A percentile compares a stretch with the other conserved stretches of the same genome.
phyloP scores from a whole-genome alignment of 2,329 filamentous ascomycete species.

The Talaromyces atroroseus region DNA sequence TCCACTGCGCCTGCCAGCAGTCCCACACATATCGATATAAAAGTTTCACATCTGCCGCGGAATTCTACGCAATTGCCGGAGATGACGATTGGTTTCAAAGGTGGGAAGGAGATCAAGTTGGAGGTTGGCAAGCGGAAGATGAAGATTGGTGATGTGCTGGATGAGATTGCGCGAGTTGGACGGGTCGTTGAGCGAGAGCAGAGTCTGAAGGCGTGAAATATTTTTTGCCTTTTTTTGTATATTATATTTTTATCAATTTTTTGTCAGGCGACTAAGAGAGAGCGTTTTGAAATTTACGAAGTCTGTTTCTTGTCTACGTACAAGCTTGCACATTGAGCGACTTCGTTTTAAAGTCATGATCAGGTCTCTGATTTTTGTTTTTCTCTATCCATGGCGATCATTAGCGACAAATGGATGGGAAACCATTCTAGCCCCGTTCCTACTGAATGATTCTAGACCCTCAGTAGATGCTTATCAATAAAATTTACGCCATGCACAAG shows the following conservation, averaged over 20 bases:
- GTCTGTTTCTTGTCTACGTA: neutral
- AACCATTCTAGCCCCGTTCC: neutral
- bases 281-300: neutral
- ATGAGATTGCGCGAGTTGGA: slow-evolving; percentile 87
- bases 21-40: slow-evolving; percentile 68
- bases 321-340: neutral
- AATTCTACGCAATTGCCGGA: slow-evolving; percentile 62
- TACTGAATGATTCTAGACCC: neutral
- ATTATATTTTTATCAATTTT: neutral
- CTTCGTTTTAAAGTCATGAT: neutral
- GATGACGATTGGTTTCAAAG: slow-evolving; percentile 83
- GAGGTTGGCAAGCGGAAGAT: slow-evolving; percentile 72
- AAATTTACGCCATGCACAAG: slow-evolving; percentile 1
- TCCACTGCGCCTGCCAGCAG: slow-evolving; percentile 74
- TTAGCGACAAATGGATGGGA: neutral
- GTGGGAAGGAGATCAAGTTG: slow-evolving; percentile 83
- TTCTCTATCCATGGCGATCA: slow-evolving; percentile 8
- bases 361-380: neutral
- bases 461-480: neutral
- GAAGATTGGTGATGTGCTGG: slow-evolving; percentile 78
- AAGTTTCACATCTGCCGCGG: slow-evolving; percentile 68
- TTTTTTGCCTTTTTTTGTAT: neutral
- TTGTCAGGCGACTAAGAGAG: neutral
- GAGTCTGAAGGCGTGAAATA: slow-evolving; percentile 56
- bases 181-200: slow-evolving; percentile 74